Evolutionary conservation across 257 asterid genomes (phyloP), one percentile per base, ranked within the genome.

Genomic region (Orobanche coerulescens): DNA sequence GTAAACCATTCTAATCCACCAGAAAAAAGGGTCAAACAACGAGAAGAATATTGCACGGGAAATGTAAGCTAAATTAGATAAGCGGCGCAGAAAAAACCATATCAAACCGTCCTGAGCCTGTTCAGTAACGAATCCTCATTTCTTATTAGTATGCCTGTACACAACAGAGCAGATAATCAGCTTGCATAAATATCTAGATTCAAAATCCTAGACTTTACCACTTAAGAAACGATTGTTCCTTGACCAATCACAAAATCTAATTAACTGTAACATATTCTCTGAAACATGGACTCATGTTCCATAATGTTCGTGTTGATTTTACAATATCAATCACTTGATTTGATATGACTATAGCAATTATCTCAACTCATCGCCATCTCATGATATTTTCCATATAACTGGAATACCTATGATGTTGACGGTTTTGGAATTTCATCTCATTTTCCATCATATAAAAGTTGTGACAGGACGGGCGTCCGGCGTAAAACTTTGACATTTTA

Each of bases 81-180:
- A 69, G 65, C 56, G 66, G 64, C 61, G 65, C 61, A 48, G 43
- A 59, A 62, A 37, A 56, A 66, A 25, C 61, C 37, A 59, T 69
- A 70, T 67, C 74, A 64, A 74, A 66, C 59, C 62, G 46, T 42
- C 18, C 10, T 43, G 48, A 43, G 69, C 69, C 66, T 65, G 73
- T 46, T 71, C 68, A 25, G 39, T 58, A 54, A 56, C 33, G 55
- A 31, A 16, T 66, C 70, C 62, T 44, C 70, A 44, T 37, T 65
- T 64, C 73, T 75, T 65, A 61, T 12, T 36, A 23, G 54, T 66
- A 54, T 66, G 52, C 79, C 85, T 80, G 83, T 57, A 70, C 67
- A 66, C 44, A 67, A 69, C 47, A 72, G 37, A 71, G 49, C 64
- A 68, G 61, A 61, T 61, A 60, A 75, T 74, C 50, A 85, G 54